phyloP scores from a whole-genome alignment of 2,329 filamentous ascomycete species.

The Fusarium sp. region DNA sequence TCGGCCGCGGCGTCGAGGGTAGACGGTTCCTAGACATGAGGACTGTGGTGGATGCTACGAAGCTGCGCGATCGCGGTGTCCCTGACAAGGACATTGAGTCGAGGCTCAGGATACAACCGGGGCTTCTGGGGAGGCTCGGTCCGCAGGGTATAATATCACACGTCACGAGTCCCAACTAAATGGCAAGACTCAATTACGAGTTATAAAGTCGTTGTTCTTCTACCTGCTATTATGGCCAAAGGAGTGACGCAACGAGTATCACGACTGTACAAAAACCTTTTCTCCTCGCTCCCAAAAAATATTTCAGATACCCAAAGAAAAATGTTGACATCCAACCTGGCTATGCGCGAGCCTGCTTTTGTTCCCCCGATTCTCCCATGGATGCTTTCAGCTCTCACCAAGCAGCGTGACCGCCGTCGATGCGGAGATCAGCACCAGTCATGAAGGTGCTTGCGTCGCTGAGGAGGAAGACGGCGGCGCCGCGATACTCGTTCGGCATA shows the following conservation, averaged over 20 bases:
- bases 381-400: slow-evolving; percentile 57
- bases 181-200: background rate
- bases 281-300: slow-evolving; percentile 32
- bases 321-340: slow-evolving; percentile 4
- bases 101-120: slow-evolving; percentile 57
- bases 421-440: slow-evolving; percentile 78
- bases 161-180: slow-evolving; percentile 44
- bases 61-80: slow-evolving; percentile 56
- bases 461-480: slow-evolving; percentile 78
- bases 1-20: slow-evolving; percentile 50
- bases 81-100: slow-evolving; percentile 58
- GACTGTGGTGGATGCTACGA: slow-evolving; percentile 60
- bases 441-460: slow-evolving; percentile 79
- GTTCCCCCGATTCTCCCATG: background rate
- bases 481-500: slow-evolving; percentile 76
- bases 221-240: slow-evolving; percentile 5
- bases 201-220: slow-evolving; percentile 8
- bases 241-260: slow-evolving; percentile 21
- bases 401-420: slow-evolving; percentile 77
- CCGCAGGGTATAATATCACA: slow-evolving; percentile 54
- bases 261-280: slow-evolving; percentile 25
- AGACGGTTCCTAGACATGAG: slow-evolving; percentile 62
- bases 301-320: slow-evolving; percentile 28
- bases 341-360: slow-evolving; percentile 7
- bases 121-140: slow-evolving; percentile 60